Percentiles rank a stretch among this genome's conserved stretches.
These are phyloP conservation scores for Silene conica DNA, from an alignment of 148 eudicot species.

Conservation along the genomic window DNA sequence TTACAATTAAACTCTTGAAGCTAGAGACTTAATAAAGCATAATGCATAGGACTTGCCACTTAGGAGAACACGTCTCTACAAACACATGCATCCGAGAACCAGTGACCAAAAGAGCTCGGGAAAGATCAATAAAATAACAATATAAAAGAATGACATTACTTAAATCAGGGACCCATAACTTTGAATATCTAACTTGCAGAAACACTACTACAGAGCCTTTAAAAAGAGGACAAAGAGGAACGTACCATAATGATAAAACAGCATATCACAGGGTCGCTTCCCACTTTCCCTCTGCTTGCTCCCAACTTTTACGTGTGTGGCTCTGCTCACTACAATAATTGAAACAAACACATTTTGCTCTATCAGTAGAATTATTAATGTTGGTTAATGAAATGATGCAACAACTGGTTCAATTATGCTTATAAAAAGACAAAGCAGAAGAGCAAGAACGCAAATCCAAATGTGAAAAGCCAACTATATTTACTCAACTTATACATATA, in stretches of 20 bases:
- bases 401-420: conserved; percentile 12
- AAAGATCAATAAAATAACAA: conserved; percentile 13
- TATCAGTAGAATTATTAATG: background rate
- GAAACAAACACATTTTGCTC: conserved; percentile 3
- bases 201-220: conserved; percentile 10
- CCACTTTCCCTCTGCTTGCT: conserved; percentile 11
- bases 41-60: background rate
- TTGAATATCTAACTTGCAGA: conserved; percentile 2
- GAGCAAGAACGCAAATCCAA: conserved; percentile 22
- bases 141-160: conserved; percentile 4
- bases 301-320: background rate
- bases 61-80: conserved; percentile 11
- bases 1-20: no score
- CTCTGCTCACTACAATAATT: background rate
- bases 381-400: background rate
- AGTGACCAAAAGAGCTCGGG: conserved; percentile 23
- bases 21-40: no score
- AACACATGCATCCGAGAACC: conserved; percentile 25
- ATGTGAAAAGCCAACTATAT: conserved; percentile 19
- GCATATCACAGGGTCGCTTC: background rate
- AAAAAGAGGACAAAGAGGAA: conserved; percentile 24
- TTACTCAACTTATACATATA: conserved; percentile 9
- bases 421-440: background rate
- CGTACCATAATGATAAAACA: conserved; percentile 6
- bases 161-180: conserved; percentile 12